Percentiles rank a stretch among this genome's conserved stretches.
Conservation (phyloP, 257 asterid genomes). For the Petunia secreta region DNA sequence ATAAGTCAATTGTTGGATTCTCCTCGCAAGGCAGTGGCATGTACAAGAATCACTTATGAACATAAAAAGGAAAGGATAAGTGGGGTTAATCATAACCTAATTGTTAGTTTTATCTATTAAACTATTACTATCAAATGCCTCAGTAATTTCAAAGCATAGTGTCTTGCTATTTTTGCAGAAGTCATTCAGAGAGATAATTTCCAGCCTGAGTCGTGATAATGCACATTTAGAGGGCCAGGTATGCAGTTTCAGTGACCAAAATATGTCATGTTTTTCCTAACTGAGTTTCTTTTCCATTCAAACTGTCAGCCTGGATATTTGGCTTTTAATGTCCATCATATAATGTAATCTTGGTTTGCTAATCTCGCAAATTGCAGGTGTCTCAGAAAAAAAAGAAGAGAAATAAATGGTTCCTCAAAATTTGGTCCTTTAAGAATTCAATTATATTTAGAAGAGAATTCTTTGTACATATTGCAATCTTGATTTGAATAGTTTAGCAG, state of each 20-base stretch:
- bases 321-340: neutral
- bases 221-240: slow-evolving; percentile 67
- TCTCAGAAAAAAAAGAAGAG: neutral
- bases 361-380: slow-evolving; percentile 16
- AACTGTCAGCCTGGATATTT: neutral
- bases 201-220: slow-evolving; percentile 54
- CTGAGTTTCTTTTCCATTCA: slow-evolving; percentile 24
- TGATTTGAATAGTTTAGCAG: slow-evolving; percentile 1
- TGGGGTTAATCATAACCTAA: neutral
- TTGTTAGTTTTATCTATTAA: neutral
- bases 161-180: slow-evolving; percentile 50
- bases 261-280: neutral
- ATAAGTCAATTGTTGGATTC: neutral
- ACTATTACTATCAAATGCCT: slow-evolving; percentile 17
- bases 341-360: neutral
- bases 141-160: slow-evolving; percentile 10
- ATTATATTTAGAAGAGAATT: neutral
- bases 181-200: slow-evolving; percentile 51
- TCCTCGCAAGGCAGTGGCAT: neutral
- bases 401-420: slow-evolving; percentile 1
- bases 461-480: slow-evolving; percentile 6
- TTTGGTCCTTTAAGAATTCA: slow-evolving; percentile 10
- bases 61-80: neutral
- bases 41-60: neutral
- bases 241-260: slow-evolving; percentile 26